phyloP scores from a whole-genome alignment of 2,329 filamentous ascomycete genomes.

The Trichoderma simmonsii region DNA sequence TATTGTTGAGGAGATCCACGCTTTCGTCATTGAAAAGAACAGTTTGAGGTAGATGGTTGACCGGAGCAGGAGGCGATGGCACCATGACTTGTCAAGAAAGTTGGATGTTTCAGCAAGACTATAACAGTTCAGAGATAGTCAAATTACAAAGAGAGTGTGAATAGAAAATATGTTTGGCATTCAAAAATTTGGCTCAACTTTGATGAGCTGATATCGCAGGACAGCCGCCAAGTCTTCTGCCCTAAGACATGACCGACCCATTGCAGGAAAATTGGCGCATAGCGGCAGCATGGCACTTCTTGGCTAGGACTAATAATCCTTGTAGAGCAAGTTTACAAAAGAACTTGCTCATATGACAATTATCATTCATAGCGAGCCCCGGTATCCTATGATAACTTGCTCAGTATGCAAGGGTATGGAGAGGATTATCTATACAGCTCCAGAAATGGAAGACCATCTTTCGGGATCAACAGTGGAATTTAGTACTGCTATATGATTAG shows the following conservation, averaged over 20 bases:
- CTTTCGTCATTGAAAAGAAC: neutral
- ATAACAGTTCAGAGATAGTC: neutral
- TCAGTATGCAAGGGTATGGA: neutral
- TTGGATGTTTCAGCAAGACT: neutral
- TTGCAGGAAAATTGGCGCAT: neutral
- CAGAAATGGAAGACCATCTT: neutral
- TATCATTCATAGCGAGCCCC: neutral
- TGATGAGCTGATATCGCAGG: neutral
- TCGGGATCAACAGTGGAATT: neutral
- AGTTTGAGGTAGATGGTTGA: neutral
- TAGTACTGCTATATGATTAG: neutral
- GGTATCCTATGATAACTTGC: neutral
- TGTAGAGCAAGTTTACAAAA: neutral
- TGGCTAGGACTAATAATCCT: neutral
- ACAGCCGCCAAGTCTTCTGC: neutral
- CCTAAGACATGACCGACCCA: neutral
- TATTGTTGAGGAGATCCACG: constrained; percentile 2
- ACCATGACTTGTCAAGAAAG: neutral
- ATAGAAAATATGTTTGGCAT: neutral
- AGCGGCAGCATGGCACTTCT: neutral
- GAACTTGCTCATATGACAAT: neutral
- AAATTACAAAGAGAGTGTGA: neutral
- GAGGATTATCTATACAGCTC: neutral
- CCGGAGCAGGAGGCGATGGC: neutral
- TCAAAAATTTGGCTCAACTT: neutral